Evolutionary conservation across 1,139 yeast species (phyloP), one percentile per base, ranked within the genome.

Genomic region (Hansenula sp.): DNA sequence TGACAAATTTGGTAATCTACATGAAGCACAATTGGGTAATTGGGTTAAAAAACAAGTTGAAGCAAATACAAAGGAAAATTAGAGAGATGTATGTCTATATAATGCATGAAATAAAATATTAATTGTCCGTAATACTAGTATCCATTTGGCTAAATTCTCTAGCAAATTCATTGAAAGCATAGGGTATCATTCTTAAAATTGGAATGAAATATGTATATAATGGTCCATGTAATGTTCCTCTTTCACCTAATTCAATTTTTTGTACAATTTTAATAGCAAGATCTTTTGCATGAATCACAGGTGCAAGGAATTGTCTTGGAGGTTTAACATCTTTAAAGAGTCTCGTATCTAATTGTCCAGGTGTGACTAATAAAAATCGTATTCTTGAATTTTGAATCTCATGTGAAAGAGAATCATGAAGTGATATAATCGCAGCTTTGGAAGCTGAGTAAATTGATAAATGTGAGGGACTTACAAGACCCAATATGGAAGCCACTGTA

Each of bases 401-500:
- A 43, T 69, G 72, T 1, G 72, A 56, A 34, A 80, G 53, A 0
- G 84, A 72, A 45, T 82, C 87, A 48, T 80, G 82, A 3, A 79
- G 55, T 48, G 79, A 77, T 7, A 74, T 67, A 17, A 75, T 49
- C 0, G 87, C 78, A 1, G 87, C 79, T 55, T 85, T 85, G 12
- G 87, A 67, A 0, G 84, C 80, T 0, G 87, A 72, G 56, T 82
- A 84, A 3, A 75, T 56, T 2, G 88, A 74, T 11, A 84, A 70
- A 48, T 79, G 75, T 11, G 73, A 73, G 0, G 96, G 95, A 0
- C 90, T 83, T 17, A 85, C 65, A 5, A 73, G 64, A 0, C 95
- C 95, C 24, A 88, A 61, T 0, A 84, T 74, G 2, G 94, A 84
- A 1, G 94, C 73, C 2, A 88, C 59, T 2, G 80, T 73, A 10